Base-by-base conservation (phyloP, 257 asterid species). In the Solanum chiquidenum region DNA sequence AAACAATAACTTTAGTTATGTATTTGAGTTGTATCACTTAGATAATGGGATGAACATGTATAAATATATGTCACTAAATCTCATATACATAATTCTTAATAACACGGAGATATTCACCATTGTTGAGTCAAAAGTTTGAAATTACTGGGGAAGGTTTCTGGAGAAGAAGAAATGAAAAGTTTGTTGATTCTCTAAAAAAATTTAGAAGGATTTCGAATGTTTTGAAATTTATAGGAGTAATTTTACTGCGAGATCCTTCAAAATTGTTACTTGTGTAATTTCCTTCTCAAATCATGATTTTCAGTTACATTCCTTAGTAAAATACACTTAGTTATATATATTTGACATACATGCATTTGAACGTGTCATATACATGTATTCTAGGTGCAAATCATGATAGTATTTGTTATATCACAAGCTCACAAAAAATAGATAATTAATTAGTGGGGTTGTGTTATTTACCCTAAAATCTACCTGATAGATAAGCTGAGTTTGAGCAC, bases 161-260 rank as follows among this genome's bases (percentile, higher is more conserved):
- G 64, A 7, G 64, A 55, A 55, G 9, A 20, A 20, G 25, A 58
- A 58, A 5, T 58, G 66, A 11, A 58, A 58, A 58, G 25, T 7
- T 21, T 58, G 7, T 2, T 20, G n/a, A 58, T 58, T 58, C 25
- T 58, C 3, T 58, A 58, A 55, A 20, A 0, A 0, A 0, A 0
- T 20, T 55, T 58, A 7, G 25, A 58, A 58, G 66, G 11, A 58
- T 58, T 58, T 55, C 1, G 0, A 58, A 58, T 20, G 11, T 58
- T 58, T 58, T 52, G 23, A 58, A 58, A 20, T 20, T 18, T 58
- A 52, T 58, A 20, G 66, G 66, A 58, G 66, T 55, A 18, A 7
- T 55, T 11, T 18, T 55, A 55, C n/a, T 11, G 2, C 12, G 5
- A 18, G 62, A 58, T 58, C 20, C 25, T 18, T 20, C 66, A 55